A percentile compares a stretch with the other conserved stretches of the same genome.
These are phyloP conservation scores for Poa annua DNA, from an alignment of 176 grass and related monocot genomes.

Conservation along the genomic window DNA sequence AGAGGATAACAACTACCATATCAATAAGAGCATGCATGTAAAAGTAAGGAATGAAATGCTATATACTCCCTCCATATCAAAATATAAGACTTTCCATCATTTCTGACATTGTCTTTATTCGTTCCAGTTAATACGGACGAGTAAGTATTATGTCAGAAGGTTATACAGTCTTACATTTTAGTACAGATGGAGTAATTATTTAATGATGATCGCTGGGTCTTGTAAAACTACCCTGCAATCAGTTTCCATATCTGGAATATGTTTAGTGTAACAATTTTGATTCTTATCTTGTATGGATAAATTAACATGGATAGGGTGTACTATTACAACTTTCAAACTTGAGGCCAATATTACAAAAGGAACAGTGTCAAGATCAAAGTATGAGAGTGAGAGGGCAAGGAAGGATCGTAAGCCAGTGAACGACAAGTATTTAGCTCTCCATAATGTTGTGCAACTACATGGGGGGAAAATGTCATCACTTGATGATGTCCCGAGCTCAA, in stretches of 20 bases:
- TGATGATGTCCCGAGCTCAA: constrained; percentile 37
- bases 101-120: no score
- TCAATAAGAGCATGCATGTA: constrained; percentile 38
- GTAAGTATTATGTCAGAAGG: no score
- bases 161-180: no score
- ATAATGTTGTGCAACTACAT: constrained; percentile 11
- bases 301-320: constrained; percentile 34
- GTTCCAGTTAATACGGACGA: no score
- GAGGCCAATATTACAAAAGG: neutral
- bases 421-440: neutral
- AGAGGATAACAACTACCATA: constrained; percentile 39
- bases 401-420: constrained; percentile 1
- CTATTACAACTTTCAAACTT: constrained; percentile 27
- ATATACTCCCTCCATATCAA: neutral
- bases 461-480: neutral
- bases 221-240: neutral
- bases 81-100: no score
- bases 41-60: constrained; percentile 22
- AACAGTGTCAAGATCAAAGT: constrained; percentile 22
- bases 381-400: constrained; percentile 26
- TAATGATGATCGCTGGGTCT: constrained; percentile 3
- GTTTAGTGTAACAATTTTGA: neutral
- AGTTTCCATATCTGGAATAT: constrained; percentile 14
- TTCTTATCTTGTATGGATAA: constrained; percentile 16
- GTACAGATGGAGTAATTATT: no score